Evolutionary conservation across 2,329 filamentous ascomycete genomes (phyloP).

Genomic region (Volutella citrinella): DNA sequence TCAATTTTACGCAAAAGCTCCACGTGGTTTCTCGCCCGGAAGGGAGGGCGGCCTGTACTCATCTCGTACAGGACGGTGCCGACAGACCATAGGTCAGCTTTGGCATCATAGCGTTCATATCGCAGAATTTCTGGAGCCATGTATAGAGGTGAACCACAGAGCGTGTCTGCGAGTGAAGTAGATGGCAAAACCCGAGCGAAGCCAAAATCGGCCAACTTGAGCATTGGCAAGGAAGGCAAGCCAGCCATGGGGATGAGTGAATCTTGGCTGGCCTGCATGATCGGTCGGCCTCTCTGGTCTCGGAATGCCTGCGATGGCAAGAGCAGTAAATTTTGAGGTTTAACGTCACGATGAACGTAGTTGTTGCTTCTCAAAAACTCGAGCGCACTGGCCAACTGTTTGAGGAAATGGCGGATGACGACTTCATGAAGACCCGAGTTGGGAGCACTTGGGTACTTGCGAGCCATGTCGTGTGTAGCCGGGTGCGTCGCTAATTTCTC

Average conservation of each 20-base stretch:
- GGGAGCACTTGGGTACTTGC: conserved; percentile 82
- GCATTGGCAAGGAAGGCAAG: conserved; percentile 82
- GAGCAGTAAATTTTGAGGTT: conserved; percentile 91
- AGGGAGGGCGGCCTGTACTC: conserved; percentile 86
- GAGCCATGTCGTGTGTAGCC: conserved; percentile 83
- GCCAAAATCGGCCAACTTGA: conserved; percentile 98
- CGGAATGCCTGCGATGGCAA: conserved; percentile 77
- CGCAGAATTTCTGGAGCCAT: conserved; percentile 98
- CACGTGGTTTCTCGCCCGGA: conserved; percentile 90
- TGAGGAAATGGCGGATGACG: conserved; percentile 92
- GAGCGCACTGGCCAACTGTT: conserved; percentile 89
- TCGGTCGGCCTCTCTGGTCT: conserved; percentile 50
- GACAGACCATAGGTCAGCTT: conserved; percentile 96
- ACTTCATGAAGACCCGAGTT: conserved; percentile 93
- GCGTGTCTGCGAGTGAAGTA: conserved; percentile 88
- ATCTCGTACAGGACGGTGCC: conserved; percentile 96
- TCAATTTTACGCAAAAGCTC: conserved; percentile 92
- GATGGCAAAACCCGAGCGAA: conserved; percentile 90
- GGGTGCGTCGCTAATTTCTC: conserved; percentile 76
- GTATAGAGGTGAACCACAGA: conserved; percentile 94
- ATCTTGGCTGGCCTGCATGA: conserved; percentile 74
- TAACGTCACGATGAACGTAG: conserved; percentile 94
- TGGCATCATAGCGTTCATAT: conserved; percentile 96
- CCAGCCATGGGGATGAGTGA: conserved; percentile 80
- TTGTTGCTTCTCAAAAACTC: conserved; percentile 82